Percentiles rank a stretch among this genome's conserved stretches.
These are phyloP conservation scores for Hanseniaspora meyeri DNA, from an alignment of 805 yeast genomes.

Conservation along the genomic window DNA sequence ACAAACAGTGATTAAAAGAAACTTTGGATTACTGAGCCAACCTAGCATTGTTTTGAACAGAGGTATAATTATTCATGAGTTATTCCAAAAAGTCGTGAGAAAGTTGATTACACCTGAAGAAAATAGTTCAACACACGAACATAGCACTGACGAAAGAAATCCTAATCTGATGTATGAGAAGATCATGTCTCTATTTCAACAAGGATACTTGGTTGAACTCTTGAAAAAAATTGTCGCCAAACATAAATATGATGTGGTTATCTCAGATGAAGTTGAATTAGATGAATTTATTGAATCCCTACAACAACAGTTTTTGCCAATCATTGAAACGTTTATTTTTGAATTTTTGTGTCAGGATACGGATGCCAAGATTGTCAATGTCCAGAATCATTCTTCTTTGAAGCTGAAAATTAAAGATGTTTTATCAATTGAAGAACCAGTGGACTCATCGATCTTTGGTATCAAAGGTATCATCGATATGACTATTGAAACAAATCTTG, in stretches of 20 bases:
- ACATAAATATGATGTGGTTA: neutral
- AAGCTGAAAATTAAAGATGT: conserved; percentile 48
- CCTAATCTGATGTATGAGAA: conserved; percentile 10
- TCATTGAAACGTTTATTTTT: conserved; percentile 43
- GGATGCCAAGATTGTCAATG: conserved; percentile 19
- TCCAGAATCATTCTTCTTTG: conserved; percentile 20
- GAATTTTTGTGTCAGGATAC: conserved; percentile 30
- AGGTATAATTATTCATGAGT: conserved; percentile 73
- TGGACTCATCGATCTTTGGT: conserved; percentile 87
- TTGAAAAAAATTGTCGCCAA: neutral
- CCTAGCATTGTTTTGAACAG: conserved; percentile 50
- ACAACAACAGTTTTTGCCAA: conserved; percentile 35
- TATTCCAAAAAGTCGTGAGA: conserved; percentile 38
- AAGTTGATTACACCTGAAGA: conserved; percentile 22
- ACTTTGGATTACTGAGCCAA: conserved; percentile 38
- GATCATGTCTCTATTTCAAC: conserved; percentile 29
- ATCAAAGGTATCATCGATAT: conserved; percentile 83
- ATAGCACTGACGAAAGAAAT: conserved; percentile 19
- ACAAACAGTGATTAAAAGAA: conserved; percentile 11
- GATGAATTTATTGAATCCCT: conserved; percentile 35
- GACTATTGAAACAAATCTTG: conserved; percentile 56
- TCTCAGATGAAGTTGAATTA: conserved; percentile 34
- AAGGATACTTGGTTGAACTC: conserved; percentile 38
- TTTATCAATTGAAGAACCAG: conserved; percentile 76
- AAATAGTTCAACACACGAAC: conserved; percentile 7